Evolutionary conservation across 306 rosid species (phyloP).

Genomic region (Sesbania bispinosa): DNA sequence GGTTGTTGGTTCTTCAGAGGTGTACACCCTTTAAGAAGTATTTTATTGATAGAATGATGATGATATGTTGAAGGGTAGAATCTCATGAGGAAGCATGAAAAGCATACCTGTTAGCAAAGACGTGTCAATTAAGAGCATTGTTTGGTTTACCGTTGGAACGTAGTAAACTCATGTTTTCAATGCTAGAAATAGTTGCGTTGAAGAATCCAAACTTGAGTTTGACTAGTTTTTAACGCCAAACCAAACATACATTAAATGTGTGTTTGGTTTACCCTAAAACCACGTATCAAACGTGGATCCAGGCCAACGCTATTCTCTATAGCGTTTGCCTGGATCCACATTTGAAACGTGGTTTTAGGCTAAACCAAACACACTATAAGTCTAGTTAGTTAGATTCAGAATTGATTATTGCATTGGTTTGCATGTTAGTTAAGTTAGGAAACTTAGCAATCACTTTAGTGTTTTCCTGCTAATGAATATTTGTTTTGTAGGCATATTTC

Average conservation of each 20-base stretch:
- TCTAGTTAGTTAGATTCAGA: slow-evolving; percentile 10
- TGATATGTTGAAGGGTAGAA: slow-evolving; percentile 9
- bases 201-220: too few species aligned
- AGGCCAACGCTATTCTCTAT: too few species aligned
- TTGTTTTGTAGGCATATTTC: slow-evolving; percentile 86
- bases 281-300: too few species aligned
- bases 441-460: background rate
- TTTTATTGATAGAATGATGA: slow-evolving; percentile 11
- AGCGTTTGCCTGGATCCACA: too few species aligned
- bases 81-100: slow-evolving; percentile 16
- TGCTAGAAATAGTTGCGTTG: too few species aligned
- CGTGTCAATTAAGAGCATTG: background rate
- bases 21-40: slow-evolving; percentile 5
- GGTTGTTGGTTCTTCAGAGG: background rate
- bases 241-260: too few species aligned
- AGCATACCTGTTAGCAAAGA: background rate
- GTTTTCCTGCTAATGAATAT: slow-evolving; percentile 16
- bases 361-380: too few species aligned
- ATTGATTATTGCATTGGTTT: slow-evolving; percentile 6
- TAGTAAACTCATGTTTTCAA: too few species aligned
- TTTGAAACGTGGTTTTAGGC: too few species aligned
- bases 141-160: too few species aligned
- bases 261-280: too few species aligned
- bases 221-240: too few species aligned
- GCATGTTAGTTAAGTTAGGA: slow-evolving; percentile 4